These are phyloP conservation scores for Cucurbita moschata DNA, from an alignment of 306 rosid species.

Conservation along the genomic window DNA sequence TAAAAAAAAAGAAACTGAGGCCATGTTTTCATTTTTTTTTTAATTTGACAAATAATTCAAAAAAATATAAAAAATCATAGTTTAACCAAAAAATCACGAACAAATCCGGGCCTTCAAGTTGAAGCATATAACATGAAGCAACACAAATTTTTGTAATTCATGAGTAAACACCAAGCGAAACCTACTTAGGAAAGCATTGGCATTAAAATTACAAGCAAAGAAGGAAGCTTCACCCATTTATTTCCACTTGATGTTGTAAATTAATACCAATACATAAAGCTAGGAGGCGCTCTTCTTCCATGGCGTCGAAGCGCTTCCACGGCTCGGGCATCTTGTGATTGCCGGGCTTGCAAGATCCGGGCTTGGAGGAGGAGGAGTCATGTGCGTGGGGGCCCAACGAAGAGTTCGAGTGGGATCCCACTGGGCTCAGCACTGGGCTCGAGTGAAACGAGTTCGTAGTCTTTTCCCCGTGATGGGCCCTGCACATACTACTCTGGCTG, in stretches of 20 bases:
- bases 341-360: constrained; percentile 6
- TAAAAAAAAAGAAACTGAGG: too few relatives aligned
- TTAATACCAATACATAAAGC: too few relatives aligned
- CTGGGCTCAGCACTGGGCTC: constrained; percentile 61
- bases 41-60: too few relatives aligned
- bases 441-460: constrained; percentile 78
- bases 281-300: constrained; percentile 68
- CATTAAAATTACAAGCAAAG: not conserved
- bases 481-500: constrained; percentile 63
- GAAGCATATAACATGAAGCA: too few relatives aligned
- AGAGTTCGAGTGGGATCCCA: constrained; percentile 89
- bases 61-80: too few relatives aligned
- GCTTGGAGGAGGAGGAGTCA: constrained; percentile 62
- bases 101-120: too few relatives aligned
- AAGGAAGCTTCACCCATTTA: not conserved
- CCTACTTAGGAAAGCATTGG: not conserved
- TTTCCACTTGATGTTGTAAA: too few relatives aligned
- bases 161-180: too few relatives aligned
- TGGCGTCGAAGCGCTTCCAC: constrained; percentile 53
- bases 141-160: too few relatives aligned
- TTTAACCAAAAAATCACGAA: too few relatives aligned
- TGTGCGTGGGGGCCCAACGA: constrained; percentile 75
- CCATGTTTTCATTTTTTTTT: too few relatives aligned
- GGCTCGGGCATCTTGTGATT: constrained; percentile 34
- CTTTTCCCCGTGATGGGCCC: constrained; percentile 85